Conservation (phyloP, 768 basidiomycete genomes). For the Mycena epipterygia region DNA sequence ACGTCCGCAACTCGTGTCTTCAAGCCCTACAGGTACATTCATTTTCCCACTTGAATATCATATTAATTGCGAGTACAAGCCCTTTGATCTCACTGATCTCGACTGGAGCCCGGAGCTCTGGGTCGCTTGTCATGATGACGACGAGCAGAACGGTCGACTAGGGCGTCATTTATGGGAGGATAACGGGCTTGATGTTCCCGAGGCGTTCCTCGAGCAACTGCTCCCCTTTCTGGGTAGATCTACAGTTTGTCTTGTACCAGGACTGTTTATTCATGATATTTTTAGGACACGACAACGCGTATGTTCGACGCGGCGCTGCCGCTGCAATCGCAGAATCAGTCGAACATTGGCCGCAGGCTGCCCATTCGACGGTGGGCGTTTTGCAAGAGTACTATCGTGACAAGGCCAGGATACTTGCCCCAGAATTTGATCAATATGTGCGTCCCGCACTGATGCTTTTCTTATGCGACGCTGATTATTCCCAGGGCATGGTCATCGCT, state of each 20-base stretch:
- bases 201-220: slow-evolving; percentile 70
- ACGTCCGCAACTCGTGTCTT: slow-evolving; percentile 90
- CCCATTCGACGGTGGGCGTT: slow-evolving; percentile 59
- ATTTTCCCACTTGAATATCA: not conserved
- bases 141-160: slow-evolving; percentile 88
- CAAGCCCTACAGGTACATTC: slow-evolving; percentile 84
- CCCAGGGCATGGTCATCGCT: slow-evolving; percentile 92
- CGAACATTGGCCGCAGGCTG: slow-evolving; percentile 75
- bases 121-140: slow-evolving; percentile 88
- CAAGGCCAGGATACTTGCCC: slow-evolving; percentile 89
- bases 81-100: slow-evolving; percentile 93
- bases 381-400: slow-evolving; percentile 86
- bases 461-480: slow-evolving; percentile 9
- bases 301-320: slow-evolving; percentile 83
- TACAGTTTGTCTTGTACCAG: not conserved
- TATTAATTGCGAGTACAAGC: slow-evolving; percentile 58
- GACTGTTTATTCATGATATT: not conserved
- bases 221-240: slow-evolving; percentile 76
- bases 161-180: slow-evolving; percentile 94
- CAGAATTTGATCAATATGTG: slow-evolving; percentile 95
- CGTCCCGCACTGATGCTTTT: slow-evolving; percentile 42
- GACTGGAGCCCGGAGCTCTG: slow-evolving; percentile 94
- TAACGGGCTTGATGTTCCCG: slow-evolving; percentile 91
- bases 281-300: slow-evolving; percentile 82
- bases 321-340: slow-evolving; percentile 83